Percentiles rank a stretch among this genome's conserved stretches.
Conservation (phyloP, 805 yeast species). For the Saturnispora ahearnii region DNA sequence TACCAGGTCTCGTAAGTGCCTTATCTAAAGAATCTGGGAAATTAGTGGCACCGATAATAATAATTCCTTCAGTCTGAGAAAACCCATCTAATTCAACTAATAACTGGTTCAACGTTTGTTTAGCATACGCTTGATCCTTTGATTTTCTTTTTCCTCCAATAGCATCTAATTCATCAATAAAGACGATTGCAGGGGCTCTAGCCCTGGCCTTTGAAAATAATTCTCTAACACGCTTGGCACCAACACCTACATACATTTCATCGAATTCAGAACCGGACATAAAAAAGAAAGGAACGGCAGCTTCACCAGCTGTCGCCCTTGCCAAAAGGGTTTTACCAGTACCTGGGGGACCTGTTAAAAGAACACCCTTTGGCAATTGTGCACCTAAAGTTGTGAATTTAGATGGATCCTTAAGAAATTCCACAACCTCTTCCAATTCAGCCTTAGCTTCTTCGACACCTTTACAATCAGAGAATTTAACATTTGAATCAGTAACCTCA, state of each 20-base stretch:
- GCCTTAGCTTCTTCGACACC: slow-evolving; percentile 99
- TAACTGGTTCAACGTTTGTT: slow-evolving; percentile 92
- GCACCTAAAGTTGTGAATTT: slow-evolving; percentile 97
- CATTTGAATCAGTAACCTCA: slow-evolving; percentile 78
- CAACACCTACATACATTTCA: slow-evolving; percentile 97
- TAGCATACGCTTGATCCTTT: slow-evolving; percentile 95
- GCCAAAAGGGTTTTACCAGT: slow-evolving; percentile 96
- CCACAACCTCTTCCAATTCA: slow-evolving; percentile 96
- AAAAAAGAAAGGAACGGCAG: slow-evolving; percentile 96
- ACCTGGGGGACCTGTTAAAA: slow-evolving; percentile 97
- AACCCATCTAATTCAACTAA: slow-evolving; percentile 95
- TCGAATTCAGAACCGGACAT: slow-evolving; percentile 99
- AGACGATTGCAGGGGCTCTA: slow-evolving; percentile 92
- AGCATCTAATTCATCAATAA: slow-evolving; percentile 97
- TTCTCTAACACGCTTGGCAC: slow-evolving; percentile 96
- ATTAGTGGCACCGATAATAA: slow-evolving; percentile 96
- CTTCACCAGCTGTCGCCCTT: slow-evolving; percentile 98
- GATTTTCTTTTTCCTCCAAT: slow-evolving; percentile 98
- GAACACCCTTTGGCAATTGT: slow-evolving; percentile 92
- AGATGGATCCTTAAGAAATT: slow-evolving; percentile 90
- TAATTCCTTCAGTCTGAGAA: slow-evolving; percentile 85
- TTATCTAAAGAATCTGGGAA: slow-evolving; percentile 96
- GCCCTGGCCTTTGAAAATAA: slow-evolving; percentile 88
- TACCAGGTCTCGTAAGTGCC: slow-evolving; percentile 96
- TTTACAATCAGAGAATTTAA: slow-evolving; percentile 84